A percentile compares a stretch with the other conserved stretches of the same genome.
These are phyloP conservation scores for Dendrostoma leiphaemia DNA, from an alignment of 2,329 filamentous ascomycete genomes.

Conservation along the genomic window DNA sequence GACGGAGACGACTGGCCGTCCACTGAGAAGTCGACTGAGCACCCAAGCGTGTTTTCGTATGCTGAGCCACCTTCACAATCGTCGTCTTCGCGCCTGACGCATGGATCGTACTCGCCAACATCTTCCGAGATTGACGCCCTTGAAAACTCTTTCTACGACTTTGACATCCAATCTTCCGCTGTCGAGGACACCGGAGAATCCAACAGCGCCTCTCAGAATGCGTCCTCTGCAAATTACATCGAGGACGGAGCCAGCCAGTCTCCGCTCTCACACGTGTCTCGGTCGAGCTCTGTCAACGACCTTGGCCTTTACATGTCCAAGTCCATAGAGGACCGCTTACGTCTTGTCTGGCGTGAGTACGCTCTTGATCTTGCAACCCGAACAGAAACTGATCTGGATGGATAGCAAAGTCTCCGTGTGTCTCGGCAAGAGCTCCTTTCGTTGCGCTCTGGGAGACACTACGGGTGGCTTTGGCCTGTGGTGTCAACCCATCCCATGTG, in stretches of 20 bases:
- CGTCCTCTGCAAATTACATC: background rate
- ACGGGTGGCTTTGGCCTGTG: conserved; percentile 46
- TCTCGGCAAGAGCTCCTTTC: conserved; percentile 43
- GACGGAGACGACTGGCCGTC: background rate
- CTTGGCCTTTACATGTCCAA: background rate
- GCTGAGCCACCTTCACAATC: background rate
- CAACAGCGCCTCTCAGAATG: background rate
- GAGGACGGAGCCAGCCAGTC: background rate
- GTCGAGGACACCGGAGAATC: background rate
- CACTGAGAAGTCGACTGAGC: background rate
- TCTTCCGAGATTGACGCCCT: conserved; percentile 13
- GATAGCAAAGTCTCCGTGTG: conserved; percentile 36
- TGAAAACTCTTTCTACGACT: conserved; percentile 6
- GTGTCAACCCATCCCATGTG: conserved; percentile 36
- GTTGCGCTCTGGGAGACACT: conserved; percentile 53
- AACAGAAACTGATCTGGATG: background rate
- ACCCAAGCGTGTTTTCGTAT: background rate
- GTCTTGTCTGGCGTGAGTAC: conserved; percentile 13
- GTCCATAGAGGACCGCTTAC: background rate
- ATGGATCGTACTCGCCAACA: conserved; percentile 9
- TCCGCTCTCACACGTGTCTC: background rate
- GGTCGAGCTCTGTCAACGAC: background rate
- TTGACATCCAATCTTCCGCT: background rate
- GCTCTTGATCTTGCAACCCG: no score
- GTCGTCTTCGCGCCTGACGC: background rate